Base-by-base conservation (phyloP, 345 rosid species). In the Camelina sativa region DNA sequence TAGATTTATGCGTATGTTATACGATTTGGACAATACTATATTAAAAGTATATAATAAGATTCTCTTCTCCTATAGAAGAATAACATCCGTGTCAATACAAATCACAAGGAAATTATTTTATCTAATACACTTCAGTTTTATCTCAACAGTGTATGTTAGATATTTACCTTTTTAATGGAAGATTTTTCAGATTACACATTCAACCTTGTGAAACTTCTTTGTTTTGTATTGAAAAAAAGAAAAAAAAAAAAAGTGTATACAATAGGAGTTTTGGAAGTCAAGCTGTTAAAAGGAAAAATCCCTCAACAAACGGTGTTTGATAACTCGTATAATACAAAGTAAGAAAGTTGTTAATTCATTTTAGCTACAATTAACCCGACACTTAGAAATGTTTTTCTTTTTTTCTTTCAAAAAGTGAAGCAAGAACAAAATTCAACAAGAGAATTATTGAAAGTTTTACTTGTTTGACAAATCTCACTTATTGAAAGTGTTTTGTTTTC, bases 1-100 rank as follows among this genome's bases (percentile, higher is more conserved):
- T 32, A 48, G 41, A 35, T 57, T 25, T 28, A 66, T 57, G 51
- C 72, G 32, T 65, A 16, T 25, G 35, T 66, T 66, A 58, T 66
- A 57, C 52, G 8, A 25, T 74, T 66, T 66, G 43, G 32, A 74
- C 32, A 57, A 23, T 56, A 74, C 51, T 0, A 46, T 46, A 11
- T 28, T 65, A 46, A 56, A 56, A 3, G 34, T 4, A 34, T 58
- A 34, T 5, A 12, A 37, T 34, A 74, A 28, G 30, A 4, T 28
- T 28, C 30, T 28, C 5, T 57, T 74, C 72, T 48, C 43, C 7
- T 16, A 12, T 44, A 32, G 30, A 32, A 20, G 22, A 51, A 66
- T 66, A 66, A 66, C 47, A 34, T 66, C 11, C 37, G 35, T 58
- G 68, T 67, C 59, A 32, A 15, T 23, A 46, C 8, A 8, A 44